These are phyloP conservation scores for Colletotrichum ledebouriae DNA, from an alignment of 2,329 filamentous ascomycete species.

Conservation along the genomic window DNA sequence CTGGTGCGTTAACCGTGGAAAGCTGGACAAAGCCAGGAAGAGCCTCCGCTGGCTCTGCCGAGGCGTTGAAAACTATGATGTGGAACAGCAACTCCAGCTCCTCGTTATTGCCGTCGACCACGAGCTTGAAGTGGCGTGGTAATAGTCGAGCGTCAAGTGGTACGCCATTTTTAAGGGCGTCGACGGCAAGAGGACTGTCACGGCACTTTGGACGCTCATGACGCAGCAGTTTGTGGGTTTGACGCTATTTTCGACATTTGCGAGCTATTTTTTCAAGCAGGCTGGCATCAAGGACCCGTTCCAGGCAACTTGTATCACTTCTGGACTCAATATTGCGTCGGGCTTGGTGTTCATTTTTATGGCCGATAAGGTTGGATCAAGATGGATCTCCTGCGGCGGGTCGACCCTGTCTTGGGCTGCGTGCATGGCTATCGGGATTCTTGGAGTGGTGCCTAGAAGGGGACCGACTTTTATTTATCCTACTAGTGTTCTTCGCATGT, in stretches of 20 bases:
- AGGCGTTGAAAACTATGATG: slow-evolving; percentile 47
- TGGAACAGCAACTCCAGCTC: slow-evolving; percentile 48
- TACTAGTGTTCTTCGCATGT: slow-evolving; percentile 46
- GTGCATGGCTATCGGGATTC: slow-evolving; percentile 43
- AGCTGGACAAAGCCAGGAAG: slow-evolving; percentile 44
- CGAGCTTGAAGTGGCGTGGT: slow-evolving; percentile 29
- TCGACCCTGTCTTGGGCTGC: slow-evolving; percentile 41
- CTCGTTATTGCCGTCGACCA: slow-evolving; percentile 45
- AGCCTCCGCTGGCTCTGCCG: slow-evolving; percentile 44
- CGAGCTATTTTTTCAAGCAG: slow-evolving; percentile 52
- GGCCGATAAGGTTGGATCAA: slow-evolving; percentile 43
- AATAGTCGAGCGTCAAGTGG: slow-evolving; percentile 45
- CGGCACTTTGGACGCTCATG: slow-evolving; percentile 48
- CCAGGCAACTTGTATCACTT: slow-evolving; percentile 45
- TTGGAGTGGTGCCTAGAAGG: slow-evolving; percentile 40
- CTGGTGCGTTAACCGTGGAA: slow-evolving; percentile 51
- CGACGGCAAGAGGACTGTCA: slow-evolving; percentile 49
- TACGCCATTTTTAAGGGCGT: slow-evolving; percentile 49
- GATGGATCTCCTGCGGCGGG: slow-evolving; percentile 42
- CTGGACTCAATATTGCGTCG: slow-evolving; percentile 44
- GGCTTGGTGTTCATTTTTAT: slow-evolving; percentile 40
- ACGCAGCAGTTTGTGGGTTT: slow-evolving; percentile 46
- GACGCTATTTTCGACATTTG: slow-evolving; percentile 45
- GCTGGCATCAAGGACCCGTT: slow-evolving; percentile 49
- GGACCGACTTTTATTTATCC: slow-evolving; percentile 38